Base-by-base conservation (phyloP, 2,329 filamentous ascomycete species). In the Microdochium paspali region DNA sequence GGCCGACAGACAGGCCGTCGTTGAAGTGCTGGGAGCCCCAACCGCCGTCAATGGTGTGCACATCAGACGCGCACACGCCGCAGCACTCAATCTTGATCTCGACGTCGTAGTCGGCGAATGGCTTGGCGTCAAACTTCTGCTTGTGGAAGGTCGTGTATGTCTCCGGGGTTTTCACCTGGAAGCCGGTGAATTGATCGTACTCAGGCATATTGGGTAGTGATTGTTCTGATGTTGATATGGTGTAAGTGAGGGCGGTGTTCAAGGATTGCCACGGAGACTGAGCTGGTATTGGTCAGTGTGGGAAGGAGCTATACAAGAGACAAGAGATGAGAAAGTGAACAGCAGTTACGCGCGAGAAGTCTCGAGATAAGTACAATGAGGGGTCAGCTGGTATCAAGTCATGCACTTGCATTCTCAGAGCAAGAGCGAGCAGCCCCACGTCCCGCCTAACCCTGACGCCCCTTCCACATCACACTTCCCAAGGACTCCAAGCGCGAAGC, bases 71-170 rank as follows among this genome's bases (percentile, higher is more conserved):
- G 63, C 85, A 89, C 46, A 89, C 75, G 60, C 87, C 86, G 60
- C 87, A 91, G 61, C 79, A 83, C 55, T 90, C 82, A 58, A 95
- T 84, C 72, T 90, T 85, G 67, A 95, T 80, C 63, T 95, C 89
- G 58, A 95, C 80, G 62, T 95, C 89, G 66, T 87, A 78, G 63
- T 90, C 87, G 54, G 84, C 87, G 63, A 94, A 94, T 18, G 86
- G 85, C 72, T 94, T 93, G 49, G 90, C 82, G 56, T 82, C 78
- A 72, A 88, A 89, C 72, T 90, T 65, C 61, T 84, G 81, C 69
- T 87, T 85, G 58, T 83, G 71, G 59, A 83, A 81, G 50, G 82
- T 71, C 53, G 76, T 66, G 73, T 74, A 79, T 43, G 69, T 72
- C 45, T 73, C 73, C 23, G 73, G 64, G 47, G 69, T 69, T 49